Evolutionary conservation across 2,329 filamentous ascomycete species (phyloP).

Genomic region (Periglandula ipomoeae): DNA sequence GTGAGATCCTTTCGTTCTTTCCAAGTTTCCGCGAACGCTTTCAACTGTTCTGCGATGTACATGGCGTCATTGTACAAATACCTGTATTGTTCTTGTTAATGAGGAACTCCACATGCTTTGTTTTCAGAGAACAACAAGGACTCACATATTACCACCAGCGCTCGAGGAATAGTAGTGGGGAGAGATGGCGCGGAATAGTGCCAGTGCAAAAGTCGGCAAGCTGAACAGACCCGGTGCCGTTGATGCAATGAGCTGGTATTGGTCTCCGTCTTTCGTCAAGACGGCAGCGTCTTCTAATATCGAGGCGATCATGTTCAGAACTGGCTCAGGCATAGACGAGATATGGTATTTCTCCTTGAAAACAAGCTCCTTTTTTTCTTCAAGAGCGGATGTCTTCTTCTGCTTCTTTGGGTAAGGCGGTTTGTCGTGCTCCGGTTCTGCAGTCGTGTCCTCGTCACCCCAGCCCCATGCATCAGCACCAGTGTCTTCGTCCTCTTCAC

Average conservation of each 20-base stretch:
- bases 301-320: conserved; percentile 56
- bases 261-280: conserved; percentile 44
- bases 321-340: conserved; percentile 74
- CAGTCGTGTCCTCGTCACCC: conserved; percentile 55
- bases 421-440: conserved; percentile 14
- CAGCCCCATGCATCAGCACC: conserved; percentile 71
- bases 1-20: conserved; percentile 43
- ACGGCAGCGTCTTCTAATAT: conserved; percentile 53
- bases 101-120: background rate
- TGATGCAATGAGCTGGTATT: conserved; percentile 51
- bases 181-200: conserved; percentile 72
- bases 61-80: conserved; percentile 59
- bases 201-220: conserved; percentile 62
- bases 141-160: conserved; percentile 55
- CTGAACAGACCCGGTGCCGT: conserved; percentile 62
- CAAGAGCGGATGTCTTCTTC: conserved; percentile 14
- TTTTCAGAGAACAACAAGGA: background rate
- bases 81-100: conserved; percentile 26
- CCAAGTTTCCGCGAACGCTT: conserved; percentile 41
- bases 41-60: conserved; percentile 50
- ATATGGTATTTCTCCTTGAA: conserved; percentile 81
- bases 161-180: conserved; percentile 62
- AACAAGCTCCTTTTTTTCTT: conserved; percentile 55
- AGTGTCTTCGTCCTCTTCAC: conserved; percentile 34
- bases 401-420: conserved; percentile 9